Percentiles rank a stretch among this genome's conserved stretches.
Evolutionary conservation across 495 filamentous ascomycete species (phyloP).

Genomic region (Umbilicaria muhlenbergii): DNA sequence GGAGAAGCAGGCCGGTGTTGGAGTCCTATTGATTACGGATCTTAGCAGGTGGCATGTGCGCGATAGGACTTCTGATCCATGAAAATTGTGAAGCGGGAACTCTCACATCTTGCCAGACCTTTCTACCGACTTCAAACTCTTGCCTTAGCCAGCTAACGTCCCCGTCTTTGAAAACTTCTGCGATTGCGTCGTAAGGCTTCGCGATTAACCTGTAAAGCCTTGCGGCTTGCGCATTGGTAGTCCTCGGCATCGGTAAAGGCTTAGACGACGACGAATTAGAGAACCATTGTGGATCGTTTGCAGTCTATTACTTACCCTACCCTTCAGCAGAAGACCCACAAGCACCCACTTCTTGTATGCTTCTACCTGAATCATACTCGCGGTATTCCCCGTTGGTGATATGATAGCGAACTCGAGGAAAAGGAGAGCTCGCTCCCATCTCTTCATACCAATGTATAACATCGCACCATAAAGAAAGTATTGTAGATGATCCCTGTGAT

Average conservation of each 20-base stretch:
- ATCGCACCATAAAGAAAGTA: slow-evolving; percentile 70
- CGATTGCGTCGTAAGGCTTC: slow-evolving; percentile 57
- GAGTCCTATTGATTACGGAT: slow-evolving; percentile 28
- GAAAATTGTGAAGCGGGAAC: slow-evolving; percentile 29
- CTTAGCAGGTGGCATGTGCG: slow-evolving; percentile 34
- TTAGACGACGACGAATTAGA: slow-evolving; percentile 10
- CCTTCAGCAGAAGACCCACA: slow-evolving; percentile 54
- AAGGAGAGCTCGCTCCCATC: slow-evolving; percentile 57
- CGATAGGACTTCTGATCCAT: slow-evolving; percentile 30
- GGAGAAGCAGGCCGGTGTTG: slow-evolving; percentile 38
- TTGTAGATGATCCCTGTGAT: slow-evolving; percentile 43
- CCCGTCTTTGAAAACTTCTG: slow-evolving; percentile 46
- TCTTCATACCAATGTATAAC: slow-evolving; percentile 55
- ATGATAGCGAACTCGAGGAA: slow-evolving; percentile 56
- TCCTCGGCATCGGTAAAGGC: slow-evolving; percentile 26
- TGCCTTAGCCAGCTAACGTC: slow-evolving; percentile 37
- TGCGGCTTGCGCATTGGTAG: slow-evolving; percentile 28
- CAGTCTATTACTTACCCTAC: slow-evolving; percentile 34
- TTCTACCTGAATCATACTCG: slow-evolving; percentile 69
- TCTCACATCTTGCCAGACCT: slow-evolving; percentile 46
- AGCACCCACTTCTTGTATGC: slow-evolving; percentile 90
- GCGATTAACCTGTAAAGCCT: slow-evolving; percentile 43
- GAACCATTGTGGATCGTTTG: slow-evolving; percentile 1
- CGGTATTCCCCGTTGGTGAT: slow-evolving; percentile 38
- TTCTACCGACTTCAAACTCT: slow-evolving; percentile 38